These are phyloP conservation scores for Sugiyamaella floridensis DNA, from an alignment of 805 yeast genomes.

Conservation along the genomic window DNA sequence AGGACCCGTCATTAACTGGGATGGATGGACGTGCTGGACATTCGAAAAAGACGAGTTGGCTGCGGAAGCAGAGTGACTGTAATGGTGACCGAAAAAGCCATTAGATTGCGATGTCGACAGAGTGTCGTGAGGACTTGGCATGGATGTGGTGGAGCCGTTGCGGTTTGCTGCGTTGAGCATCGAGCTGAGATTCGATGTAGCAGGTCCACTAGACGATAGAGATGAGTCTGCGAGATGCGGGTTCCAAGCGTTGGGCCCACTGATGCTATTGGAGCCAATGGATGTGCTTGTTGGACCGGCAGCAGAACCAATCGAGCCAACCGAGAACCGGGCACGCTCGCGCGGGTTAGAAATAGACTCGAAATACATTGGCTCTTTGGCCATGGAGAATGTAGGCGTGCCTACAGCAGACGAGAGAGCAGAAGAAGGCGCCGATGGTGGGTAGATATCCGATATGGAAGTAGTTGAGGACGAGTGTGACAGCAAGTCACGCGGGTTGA, in stretches of 20 bases:
- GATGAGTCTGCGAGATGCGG: background rate
- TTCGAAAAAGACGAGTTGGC: background rate
- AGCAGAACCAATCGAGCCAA: background rate
- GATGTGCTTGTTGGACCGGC: background rate
- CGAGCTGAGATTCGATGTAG: background rate
- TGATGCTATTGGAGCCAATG: background rate
- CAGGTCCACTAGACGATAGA: background rate
- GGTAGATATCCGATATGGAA: constrained; percentile 10
- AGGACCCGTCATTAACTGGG: constrained; percentile 6
- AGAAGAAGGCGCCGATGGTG: constrained; percentile 5
- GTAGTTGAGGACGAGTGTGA: constrained; percentile 6
- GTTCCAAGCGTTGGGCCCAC: background rate
- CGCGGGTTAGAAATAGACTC: constrained; percentile 13
- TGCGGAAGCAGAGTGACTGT: background rate
- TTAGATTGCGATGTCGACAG: background rate
- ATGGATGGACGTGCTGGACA: constrained; percentile 11
- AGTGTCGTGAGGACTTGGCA: background rate
- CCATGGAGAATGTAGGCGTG: constrained; percentile 8
- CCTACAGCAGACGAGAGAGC: constrained; percentile 6
- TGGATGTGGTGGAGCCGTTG: background rate
- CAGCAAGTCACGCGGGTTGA: constrained; percentile 7
- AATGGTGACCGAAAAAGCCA: constrained; percentile 1
- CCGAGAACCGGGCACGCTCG: constrained; percentile 10
- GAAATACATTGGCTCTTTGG: constrained; percentile 10
- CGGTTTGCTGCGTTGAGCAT: background rate